Percentiles rank a stretch among this genome's conserved stretches.
Conservation (phyloP, 177 flowering plant genomes). For the Vitis hybrid region DNA sequence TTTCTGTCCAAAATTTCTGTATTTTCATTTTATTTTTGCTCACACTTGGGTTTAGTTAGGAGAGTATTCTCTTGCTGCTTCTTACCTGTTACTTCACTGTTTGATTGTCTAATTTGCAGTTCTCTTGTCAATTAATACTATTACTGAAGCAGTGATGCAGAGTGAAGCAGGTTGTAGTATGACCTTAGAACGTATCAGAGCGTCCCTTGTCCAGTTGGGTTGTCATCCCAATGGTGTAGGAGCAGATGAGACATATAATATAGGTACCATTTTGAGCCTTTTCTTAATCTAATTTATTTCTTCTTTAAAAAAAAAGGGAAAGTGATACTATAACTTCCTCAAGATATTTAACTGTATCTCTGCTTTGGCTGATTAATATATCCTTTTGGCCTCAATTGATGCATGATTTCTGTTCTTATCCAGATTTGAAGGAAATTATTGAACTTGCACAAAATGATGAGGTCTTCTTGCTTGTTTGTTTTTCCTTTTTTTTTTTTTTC, state of each 20-base stretch:
- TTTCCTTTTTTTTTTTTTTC: neutral
- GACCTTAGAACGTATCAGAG: conserved; percentile 68
- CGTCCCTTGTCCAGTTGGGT: conserved; percentile 60
- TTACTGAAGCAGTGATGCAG: conserved; percentile 74
- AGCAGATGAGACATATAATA: conserved; percentile 44
- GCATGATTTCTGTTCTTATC: conserved; percentile 6
- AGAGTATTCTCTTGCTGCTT: too few species aligned
- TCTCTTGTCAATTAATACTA: conserved; percentile 53
- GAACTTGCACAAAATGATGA: conserved; percentile 64
- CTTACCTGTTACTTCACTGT: too few species aligned
- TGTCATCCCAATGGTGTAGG: conserved; percentile 33
- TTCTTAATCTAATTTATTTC: neutral
- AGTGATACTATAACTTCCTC: neutral
- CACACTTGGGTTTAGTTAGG: too few species aligned
- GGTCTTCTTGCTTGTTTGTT: conserved; percentile 35
- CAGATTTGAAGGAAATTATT: conserved; percentile 68
- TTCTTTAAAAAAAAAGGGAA: neutral
- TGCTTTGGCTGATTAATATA: neutral
- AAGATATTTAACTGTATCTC: neutral
- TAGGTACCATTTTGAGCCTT: conserved; percentile 43
- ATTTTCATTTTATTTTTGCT: too few species aligned
- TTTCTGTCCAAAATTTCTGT: too few species aligned
- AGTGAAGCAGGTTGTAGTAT: conserved; percentile 60
- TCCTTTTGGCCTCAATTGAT: neutral
- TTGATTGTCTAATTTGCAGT: conserved; percentile 41